Base-by-base conservation (phyloP, 1,139 yeast species). In the Diutina sp. region DNA sequence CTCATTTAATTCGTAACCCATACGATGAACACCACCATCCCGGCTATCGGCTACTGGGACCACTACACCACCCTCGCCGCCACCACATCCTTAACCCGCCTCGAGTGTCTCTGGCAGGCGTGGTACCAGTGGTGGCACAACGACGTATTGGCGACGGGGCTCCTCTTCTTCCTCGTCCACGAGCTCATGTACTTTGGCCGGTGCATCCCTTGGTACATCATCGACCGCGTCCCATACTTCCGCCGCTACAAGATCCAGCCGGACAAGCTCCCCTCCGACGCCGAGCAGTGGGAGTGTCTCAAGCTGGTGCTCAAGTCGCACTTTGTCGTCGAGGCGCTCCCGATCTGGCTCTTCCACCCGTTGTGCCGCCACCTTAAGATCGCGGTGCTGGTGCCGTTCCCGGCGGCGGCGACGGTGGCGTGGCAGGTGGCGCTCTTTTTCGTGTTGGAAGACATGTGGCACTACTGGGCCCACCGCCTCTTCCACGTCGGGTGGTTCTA, bases 261-360 rank as follows among this genome's bases (percentile, higher is more conserved):
- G 56, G 78, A 83, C 46, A 88, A 88, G 68, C 71, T 87, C 55
- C 96, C 97, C 21, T 74, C 87, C 52, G 78, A 82, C 61, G 77
- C 79, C 66, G 97, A 91, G 71, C 97, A 91, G 70, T 84, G 95
- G 90, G 90, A 88, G 70, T 91, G 98, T 70, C 79, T 90, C 61
- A 87, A 87, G 69, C 77, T 89, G 25, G 97, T 91, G 38, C 72
- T 91, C 58, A 78, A 85, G 55, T 87, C 95, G 35, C 98, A 91
- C 72, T 83, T 90, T 67, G 71, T 91, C 60, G 96, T 91, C 57
- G 98, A 91, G 72, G 96, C 96, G 11, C 78, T 93, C 60, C 98
- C 97, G 57, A 91, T 91, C 64, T 91, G 97, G 95, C 85, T 90
- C 56, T 91, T 91, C 81, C 97, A 93, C 69, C 95, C 96, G 57